phyloP scores from a whole-genome alignment of 176 grass and related monocot genomes.

The Urochloa ruziziensis region DNA sequence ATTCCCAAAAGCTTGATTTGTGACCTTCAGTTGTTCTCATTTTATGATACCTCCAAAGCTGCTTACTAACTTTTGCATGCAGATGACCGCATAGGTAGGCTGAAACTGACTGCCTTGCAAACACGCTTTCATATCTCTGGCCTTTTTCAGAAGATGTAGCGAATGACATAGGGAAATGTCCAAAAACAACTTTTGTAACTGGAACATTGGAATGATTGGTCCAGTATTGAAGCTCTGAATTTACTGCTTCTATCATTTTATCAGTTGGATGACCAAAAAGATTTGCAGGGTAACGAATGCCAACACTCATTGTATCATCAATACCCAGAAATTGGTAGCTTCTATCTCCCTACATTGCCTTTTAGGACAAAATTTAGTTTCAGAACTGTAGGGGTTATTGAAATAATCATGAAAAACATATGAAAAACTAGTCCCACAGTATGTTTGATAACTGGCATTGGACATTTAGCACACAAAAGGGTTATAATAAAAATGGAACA shows the following conservation, averaged over 20 bases:
- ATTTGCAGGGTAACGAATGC: slow-evolving; percentile 81
- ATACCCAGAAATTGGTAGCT: slow-evolving; percentile 82
- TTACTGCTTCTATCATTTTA: slow-evolving; percentile 51
- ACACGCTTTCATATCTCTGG: slow-evolving; percentile 61
- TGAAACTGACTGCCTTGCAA: slow-evolving; percentile 60
- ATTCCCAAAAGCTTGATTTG: slow-evolving; percentile 78
- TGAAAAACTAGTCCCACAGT: neutral
- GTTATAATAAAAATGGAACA: neutral
- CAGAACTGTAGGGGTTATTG: slow-evolving; percentile 5
- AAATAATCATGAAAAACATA: slow-evolving; percentile 16
- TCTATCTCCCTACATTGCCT: slow-evolving; percentile 72
- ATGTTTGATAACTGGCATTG: neutral
- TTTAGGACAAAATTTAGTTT: slow-evolving; percentile 52
- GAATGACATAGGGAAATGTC: slow-evolving; percentile 89
- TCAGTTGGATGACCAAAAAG: slow-evolving; percentile 87
- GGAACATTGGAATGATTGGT: slow-evolving; percentile 40
- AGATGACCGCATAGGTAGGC: slow-evolving; percentile 84
- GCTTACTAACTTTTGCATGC: slow-evolving; percentile 67
- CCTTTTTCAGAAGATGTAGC: slow-evolving; percentile 55
- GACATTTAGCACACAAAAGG: neutral
- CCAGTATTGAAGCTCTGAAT: slow-evolving; percentile 67
- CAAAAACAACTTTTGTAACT: slow-evolving; percentile 72
- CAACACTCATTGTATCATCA: slow-evolving; percentile 78
- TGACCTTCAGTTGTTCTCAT: slow-evolving; percentile 31
- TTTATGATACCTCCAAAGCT: slow-evolving; percentile 74